A percentile compares a stretch with the other conserved stretches of the same genome.
phyloP scores from a whole-genome alignment of 306 rosid genomes.

The Trifolium fragiferum region DNA sequence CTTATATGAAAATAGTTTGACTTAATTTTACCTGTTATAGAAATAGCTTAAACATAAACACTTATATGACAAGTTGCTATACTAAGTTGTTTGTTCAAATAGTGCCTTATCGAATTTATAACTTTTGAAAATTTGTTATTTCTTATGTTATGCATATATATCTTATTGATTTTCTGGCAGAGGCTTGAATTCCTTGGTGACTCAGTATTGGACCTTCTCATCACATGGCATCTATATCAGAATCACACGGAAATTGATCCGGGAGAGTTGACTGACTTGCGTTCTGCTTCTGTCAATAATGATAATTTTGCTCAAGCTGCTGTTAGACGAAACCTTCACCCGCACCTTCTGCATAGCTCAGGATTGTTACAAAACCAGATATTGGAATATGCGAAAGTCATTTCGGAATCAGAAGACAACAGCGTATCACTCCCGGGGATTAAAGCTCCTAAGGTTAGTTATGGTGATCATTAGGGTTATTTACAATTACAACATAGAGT shows the following conservation, averaged over 20 bases:
- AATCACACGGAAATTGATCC: slow-evolving; percentile 70
- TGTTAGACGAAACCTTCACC: slow-evolving; percentile 69
- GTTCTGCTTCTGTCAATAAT: slow-evolving; percentile 90
- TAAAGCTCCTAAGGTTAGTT: slow-evolving; percentile 84
- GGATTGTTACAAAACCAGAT: slow-evolving; percentile 68
- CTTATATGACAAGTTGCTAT: background rate
- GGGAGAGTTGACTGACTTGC: slow-evolving; percentile 93
- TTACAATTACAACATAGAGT: background rate
- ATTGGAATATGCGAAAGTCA: slow-evolving; percentile 64
- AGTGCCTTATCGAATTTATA: slow-evolving; percentile 10
- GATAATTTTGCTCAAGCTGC: slow-evolving; percentile 88
- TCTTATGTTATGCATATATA: slow-evolving; percentile 10
- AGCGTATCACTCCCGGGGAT: slow-evolving; percentile 48
- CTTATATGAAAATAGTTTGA: too few species aligned
- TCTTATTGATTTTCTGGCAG: slow-evolving; percentile 59
- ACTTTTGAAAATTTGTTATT: slow-evolving; percentile 39
- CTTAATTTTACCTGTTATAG: background rate
- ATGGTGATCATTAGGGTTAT: slow-evolving; percentile 13
- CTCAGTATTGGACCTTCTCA: slow-evolving; percentile 87
- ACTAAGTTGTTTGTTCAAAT: background rate
- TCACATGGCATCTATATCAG: slow-evolving; percentile 81
- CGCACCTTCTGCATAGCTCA: slow-evolving; percentile 78
- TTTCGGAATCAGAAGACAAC: slow-evolving; percentile 51
- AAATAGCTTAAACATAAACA: background rate
- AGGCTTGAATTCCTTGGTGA: slow-evolving; percentile 97